Percentiles rank a stretch among this genome's conserved stretches.
Conservation (phyloP, 805 yeast species). For the Zygoascus ofunaensis region DNA sequence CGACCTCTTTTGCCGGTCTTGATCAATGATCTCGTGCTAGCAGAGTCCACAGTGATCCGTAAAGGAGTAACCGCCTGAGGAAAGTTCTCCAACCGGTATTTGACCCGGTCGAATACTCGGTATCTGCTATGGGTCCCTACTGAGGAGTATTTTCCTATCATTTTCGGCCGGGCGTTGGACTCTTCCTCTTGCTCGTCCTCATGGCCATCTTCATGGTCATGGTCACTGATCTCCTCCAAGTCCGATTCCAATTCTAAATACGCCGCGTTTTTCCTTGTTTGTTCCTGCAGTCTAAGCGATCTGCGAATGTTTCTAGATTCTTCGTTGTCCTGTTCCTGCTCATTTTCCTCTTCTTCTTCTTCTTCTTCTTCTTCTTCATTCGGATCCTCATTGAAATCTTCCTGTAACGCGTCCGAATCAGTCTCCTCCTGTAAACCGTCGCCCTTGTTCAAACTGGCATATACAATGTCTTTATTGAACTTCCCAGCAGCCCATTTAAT, state of each 20-base stretch:
- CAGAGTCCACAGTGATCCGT: constrained; percentile 9
- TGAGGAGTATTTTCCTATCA: background rate
- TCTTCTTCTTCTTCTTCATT: constrained; percentile 2
- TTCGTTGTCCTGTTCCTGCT: background rate
- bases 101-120: background rate
- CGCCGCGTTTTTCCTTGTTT: background rate
- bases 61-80: constrained; percentile 13
- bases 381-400: background rate
- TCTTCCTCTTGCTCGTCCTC: background rate
- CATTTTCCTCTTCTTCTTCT: background rate
- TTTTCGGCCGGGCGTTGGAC: background rate
- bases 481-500: background rate
- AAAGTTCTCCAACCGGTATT: constrained; percentile 10
- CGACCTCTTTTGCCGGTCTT: background rate
- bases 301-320: background rate
- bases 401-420: background rate
- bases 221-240: background rate
- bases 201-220: background rate
- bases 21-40: constrained; percentile 3
- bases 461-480: background rate
- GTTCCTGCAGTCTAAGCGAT: background rate
- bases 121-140: background rate
- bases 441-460: background rate
- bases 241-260: background rate
- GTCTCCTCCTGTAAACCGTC: background rate